Base-by-base conservation (phyloP, 2,329 filamentous ascomycete species). In the Cordyceps fumosorosea region DNA sequence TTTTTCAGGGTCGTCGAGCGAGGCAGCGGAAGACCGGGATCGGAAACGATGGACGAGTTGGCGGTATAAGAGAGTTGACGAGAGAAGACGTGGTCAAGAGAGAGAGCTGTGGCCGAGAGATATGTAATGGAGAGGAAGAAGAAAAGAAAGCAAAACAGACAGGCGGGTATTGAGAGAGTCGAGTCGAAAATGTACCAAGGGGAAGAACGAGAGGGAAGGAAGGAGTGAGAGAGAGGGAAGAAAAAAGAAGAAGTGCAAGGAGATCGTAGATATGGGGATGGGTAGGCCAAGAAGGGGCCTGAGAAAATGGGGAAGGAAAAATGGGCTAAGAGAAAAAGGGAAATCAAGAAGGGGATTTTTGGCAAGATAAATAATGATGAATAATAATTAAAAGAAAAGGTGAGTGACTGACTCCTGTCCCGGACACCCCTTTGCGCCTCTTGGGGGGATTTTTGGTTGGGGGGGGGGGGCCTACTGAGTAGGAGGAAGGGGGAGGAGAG, bases 211-310 rank as follows among this genome's bases (percentile, higher is more conserved):
- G 62, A 48, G 64, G 62, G 62, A 64, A 64, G 66, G 65, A 56
- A 65, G 60, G 58, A 64, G 56, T 65, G 66, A 51, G 44, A 55
- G 63, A 48, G 44, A 55, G 62, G 64, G 56, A 60, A 67, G 40
- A 59, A 60, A 67, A 67, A 65, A 65, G 65, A 64, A 65, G 65
- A 65, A 64, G 64, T 55, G 50, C 51, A 62, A 62, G 44, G 58
- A 59, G 42, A 48, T 55, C 53, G 52, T 57, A 59, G 53, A 63
- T 55, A 64, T 62, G 60, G 63, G 62, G 62, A 66, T 65, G 65
- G 63, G 60, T 58, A 64, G 60, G 48, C 62, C 56, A 60, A 60
- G 50, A 60, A 60, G 57, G 57, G 57, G 57, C 57, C 42, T 37
- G 51, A 56, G 45, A 65, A 62, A 45, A 56, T 34, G 58, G 51